These are phyloP conservation scores for Solanum sparsipilum DNA, from an alignment of 257 asterid species.

Conservation along the genomic window DNA sequence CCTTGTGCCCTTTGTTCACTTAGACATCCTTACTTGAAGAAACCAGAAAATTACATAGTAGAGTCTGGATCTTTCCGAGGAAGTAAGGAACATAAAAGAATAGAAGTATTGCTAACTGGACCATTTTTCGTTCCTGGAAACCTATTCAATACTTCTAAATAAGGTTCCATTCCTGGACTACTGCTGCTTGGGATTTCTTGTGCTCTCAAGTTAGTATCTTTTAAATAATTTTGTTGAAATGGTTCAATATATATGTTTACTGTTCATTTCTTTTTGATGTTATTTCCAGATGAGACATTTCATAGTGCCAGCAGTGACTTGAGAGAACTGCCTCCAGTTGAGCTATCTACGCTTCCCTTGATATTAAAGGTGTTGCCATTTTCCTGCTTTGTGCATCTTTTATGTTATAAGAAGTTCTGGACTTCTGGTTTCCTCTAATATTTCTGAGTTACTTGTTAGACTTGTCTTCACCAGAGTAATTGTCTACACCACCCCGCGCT, in stretches of 20 bases:
- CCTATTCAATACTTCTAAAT: background rate
- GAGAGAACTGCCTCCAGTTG: slow-evolving; percentile 93
- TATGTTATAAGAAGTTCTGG: background rate
- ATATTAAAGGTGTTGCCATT: slow-evolving; percentile 66
- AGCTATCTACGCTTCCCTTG: slow-evolving; percentile 70
- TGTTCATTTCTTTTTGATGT: background rate
- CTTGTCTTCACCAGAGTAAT: background rate
- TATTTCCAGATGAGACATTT: slow-evolving; percentile 58
- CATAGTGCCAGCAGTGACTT: slow-evolving; percentile 61
- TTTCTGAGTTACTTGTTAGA: background rate
- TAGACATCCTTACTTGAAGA: background rate
- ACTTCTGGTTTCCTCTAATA: background rate
- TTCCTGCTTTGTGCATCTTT: background rate
- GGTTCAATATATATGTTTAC: background rate
- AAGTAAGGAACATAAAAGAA: background rate
- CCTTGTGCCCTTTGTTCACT: background rate
- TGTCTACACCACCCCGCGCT: background rate
- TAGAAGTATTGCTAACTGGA: background rate
- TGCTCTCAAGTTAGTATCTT: background rate
- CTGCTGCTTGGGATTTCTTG: background rate
- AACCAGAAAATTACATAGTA: background rate
- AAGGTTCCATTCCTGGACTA: background rate
- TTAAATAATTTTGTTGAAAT: background rate
- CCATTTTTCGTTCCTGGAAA: background rate
- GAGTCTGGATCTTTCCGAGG: background rate